Conservation (phyloP, 805 yeast species). For the Cyberlindnera suaveolens region DNA sequence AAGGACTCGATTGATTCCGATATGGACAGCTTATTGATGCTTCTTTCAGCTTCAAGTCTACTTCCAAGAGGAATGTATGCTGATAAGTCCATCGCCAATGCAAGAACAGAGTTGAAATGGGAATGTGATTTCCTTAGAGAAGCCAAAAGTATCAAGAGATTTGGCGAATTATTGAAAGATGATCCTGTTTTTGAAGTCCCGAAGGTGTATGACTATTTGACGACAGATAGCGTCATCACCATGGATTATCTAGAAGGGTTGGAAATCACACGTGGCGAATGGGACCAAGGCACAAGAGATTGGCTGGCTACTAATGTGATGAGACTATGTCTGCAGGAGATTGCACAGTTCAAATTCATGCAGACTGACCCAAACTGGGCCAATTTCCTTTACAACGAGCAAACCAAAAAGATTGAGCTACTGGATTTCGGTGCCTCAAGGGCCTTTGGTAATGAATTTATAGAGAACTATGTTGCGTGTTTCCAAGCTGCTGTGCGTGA, state of each 20-base stretch:
- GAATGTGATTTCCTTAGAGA: conserved; percentile 95
- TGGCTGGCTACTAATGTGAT: conserved; percentile 82
- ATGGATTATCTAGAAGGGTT: conserved; percentile 84
- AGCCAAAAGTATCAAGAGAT: conserved; percentile 67
- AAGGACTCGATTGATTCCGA: conserved; percentile 91
- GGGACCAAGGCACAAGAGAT: conserved; percentile 68
- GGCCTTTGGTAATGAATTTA: conserved; percentile 63
- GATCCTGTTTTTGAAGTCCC: conserved; percentile 74
- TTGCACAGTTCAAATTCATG: conserved; percentile 83
- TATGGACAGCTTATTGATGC: conserved; percentile 73
- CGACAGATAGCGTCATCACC: conserved; percentile 79
- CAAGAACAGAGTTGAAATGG: conserved; percentile 91
- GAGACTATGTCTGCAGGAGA: conserved; percentile 82
- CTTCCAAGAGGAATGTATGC: conserved; percentile 89
- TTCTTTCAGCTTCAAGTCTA: conserved; percentile 79
- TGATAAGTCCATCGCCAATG: conserved; percentile 88
- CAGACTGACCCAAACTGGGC: conserved; percentile 99
- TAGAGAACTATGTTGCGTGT: conserved; percentile 59
- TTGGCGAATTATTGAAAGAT: conserved; percentile 52
- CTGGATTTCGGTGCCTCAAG: conserved; percentile 96
- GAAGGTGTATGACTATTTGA: conserved; percentile 64
- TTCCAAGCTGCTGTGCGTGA: conserved; percentile 67
- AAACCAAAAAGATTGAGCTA: conserved; percentile 71
- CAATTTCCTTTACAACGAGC: conserved; percentile 76
- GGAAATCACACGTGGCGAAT: conserved; percentile 72